These are phyloP conservation scores for Venturiaceae sp. DNA, from an alignment of 2,329 filamentous ascomycete species.

Conservation along the genomic window DNA sequence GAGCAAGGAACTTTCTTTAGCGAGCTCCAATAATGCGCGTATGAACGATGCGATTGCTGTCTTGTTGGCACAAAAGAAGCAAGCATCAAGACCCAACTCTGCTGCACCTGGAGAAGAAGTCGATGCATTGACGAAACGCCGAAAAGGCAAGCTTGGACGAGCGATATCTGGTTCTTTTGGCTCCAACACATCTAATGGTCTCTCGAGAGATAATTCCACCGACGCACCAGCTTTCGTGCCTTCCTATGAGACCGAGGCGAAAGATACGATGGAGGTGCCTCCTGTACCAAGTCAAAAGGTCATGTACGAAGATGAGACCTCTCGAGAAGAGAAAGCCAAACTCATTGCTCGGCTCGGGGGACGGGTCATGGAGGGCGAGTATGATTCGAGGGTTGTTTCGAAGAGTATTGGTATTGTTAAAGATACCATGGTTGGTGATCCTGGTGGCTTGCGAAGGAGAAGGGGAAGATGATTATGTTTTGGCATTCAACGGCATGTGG, in stretches of 20 bases:
- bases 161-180: slow-evolving; percentile 1
- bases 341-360: slow-evolving; percentile 27
- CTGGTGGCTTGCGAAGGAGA: neutral
- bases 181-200: neutral
- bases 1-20: neutral
- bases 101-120: neutral
- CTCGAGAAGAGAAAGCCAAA: slow-evolving; percentile 21
- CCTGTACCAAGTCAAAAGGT: slow-evolving; percentile 26
- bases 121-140: neutral
- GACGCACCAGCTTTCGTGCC: neutral
- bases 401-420: slow-evolving; percentile 7
- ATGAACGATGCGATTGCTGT: slow-evolving; percentile 13
- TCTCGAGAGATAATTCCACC: neutral
- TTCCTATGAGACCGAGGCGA: neutral
- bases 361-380: slow-evolving; percentile 15
- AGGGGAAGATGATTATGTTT: neutral
- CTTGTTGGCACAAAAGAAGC: slow-evolving; percentile 12
- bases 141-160: slow-evolving; percentile 3
- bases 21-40: neutral
- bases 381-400: neutral
- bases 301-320: slow-evolving; percentile 25
- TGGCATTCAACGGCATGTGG: neutral
- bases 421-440: neutral
- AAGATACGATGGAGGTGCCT: slow-evolving; percentile 10
- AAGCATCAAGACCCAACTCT: neutral